phyloP scores from a whole-genome alignment of 371 early-diverging fungal genomes.

The Furculomyces boomerangus region DNA sequence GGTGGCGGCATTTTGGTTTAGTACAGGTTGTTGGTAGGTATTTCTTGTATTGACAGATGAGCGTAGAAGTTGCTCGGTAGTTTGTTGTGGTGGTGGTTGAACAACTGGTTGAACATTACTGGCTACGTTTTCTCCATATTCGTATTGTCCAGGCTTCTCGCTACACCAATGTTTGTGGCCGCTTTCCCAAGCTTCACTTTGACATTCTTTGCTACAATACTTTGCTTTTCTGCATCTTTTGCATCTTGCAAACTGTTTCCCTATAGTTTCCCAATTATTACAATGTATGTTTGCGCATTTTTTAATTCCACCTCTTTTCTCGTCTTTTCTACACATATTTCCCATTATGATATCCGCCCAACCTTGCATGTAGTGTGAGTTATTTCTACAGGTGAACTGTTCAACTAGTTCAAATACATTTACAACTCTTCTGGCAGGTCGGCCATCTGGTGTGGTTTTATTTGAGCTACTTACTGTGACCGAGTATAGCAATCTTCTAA shows the following conservation, averaged over 20 bases:
- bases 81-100: too few relatives aligned
- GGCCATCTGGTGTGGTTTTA: background rate
- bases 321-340: constrained; percentile 61
- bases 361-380: constrained; percentile 45
- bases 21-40: too few relatives aligned
- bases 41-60: too few relatives aligned
- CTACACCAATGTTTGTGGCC: constrained; percentile 69
- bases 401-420: constrained; percentile 62
- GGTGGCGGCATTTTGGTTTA: too few relatives aligned
- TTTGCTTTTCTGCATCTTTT: constrained; percentile 64
- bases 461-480: constrained; percentile 10
- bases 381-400: constrained; percentile 38
- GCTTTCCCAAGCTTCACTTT: constrained; percentile 55
- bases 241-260: constrained; percentile 67
- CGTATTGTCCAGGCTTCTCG: too few relatives aligned
- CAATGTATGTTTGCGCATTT: constrained; percentile 60
- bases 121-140: too few relatives aligned
- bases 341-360: constrained; percentile 71
- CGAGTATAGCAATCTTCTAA: constrained; percentile 46
- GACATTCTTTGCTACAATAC: constrained; percentile 55
- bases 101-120: too few relatives aligned
- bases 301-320: constrained; percentile 41
- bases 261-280: constrained; percentile 51
- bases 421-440: constrained; percentile 3
- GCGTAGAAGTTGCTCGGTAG: too few relatives aligned